Percentiles rank a stretch among this genome's conserved stretches.
Evolutionary conservation across 2,329 filamentous ascomycete species (phyloP).

Genomic region (Diaporthe sp.): DNA sequence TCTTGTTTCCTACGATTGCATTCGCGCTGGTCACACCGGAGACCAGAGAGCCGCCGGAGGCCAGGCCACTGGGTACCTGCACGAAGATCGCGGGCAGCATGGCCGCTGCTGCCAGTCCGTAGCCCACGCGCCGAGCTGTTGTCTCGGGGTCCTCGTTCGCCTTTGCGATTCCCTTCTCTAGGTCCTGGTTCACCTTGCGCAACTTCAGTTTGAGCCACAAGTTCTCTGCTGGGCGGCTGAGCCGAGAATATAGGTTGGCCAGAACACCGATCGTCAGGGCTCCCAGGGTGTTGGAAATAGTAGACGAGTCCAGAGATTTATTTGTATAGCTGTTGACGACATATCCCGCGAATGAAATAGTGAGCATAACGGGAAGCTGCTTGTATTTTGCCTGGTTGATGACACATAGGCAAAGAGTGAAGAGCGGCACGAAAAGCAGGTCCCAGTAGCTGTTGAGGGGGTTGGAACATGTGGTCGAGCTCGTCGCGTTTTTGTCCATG

Average conservation of each 20-base stretch:
- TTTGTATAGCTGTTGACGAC: constrained; percentile 81
- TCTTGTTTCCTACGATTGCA: constrained; percentile 63
- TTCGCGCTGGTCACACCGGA: constrained; percentile 71
- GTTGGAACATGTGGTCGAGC: constrained; percentile 58
- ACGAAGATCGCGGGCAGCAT: constrained; percentile 91
- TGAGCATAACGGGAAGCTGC: constrained; percentile 81
- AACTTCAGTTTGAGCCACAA: constrained; percentile 62
- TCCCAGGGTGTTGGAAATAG: constrained; percentile 83
- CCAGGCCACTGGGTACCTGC: constrained; percentile 74
- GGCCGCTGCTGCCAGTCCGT: constrained; percentile 85
- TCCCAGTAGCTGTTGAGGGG: constrained; percentile 63
- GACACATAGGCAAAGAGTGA: constrained; percentile 72
- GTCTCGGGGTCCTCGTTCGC: constrained; percentile 44
- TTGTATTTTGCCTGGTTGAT: constrained; percentile 84
- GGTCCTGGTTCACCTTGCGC: constrained; percentile 46
- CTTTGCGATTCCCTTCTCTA: constrained; percentile 49
- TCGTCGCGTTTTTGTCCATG: constrained; percentile 68
- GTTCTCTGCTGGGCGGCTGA: constrained; percentile 72
- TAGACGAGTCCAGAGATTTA: constrained; percentile 76
- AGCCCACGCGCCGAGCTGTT: constrained; percentile 65
- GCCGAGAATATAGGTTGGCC: constrained; percentile 83
- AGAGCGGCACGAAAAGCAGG: constrained; percentile 74
- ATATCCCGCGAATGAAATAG: constrained; percentile 82
- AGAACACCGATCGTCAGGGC: constrained; percentile 82
- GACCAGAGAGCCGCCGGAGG: constrained; percentile 70